Percentiles rank a stretch among this genome's conserved stretches.
These are phyloP conservation scores for Papiliotrema flavescens DNA, from an alignment of 1,284 basidiomycete species.

Conservation along the genomic window DNA sequence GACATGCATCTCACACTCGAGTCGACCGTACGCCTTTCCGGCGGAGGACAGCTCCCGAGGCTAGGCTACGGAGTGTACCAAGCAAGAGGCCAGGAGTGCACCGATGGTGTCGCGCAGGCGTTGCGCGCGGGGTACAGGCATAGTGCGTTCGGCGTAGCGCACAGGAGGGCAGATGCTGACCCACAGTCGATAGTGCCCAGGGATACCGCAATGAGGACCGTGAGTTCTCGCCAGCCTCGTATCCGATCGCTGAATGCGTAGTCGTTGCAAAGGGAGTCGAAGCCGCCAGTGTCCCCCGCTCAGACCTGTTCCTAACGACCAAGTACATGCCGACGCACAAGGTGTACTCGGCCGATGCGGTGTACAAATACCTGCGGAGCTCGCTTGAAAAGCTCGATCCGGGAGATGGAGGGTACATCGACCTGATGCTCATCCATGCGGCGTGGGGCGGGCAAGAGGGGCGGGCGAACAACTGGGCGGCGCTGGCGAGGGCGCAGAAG, in stretches of 20 bases:
- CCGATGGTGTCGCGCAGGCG: constrained; percentile 61
- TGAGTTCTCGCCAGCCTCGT: too few species aligned
- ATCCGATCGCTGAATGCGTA: too few species aligned
- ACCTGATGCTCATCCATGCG: constrained; percentile 70
- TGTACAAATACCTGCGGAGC: constrained; percentile 33
- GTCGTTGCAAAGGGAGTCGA: constrained; percentile 30
- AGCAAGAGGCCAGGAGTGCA: constrained; percentile 58
- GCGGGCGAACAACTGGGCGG: constrained; percentile 36
- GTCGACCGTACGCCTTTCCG: too few species aligned
- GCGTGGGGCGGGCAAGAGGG: constrained; percentile 30
- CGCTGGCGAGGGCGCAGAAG: constrained; percentile 46
- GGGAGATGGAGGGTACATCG: constrained; percentile 55
- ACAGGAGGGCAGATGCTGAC: too few species aligned
- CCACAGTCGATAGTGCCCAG: constrained; percentile 54
- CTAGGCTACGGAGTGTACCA: constrained; percentile 77
- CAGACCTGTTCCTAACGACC: constrained; percentile 52
- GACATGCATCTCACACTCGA: too few species aligned
- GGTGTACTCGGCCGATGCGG: constrained; percentile 53
- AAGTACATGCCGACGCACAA: constrained; percentile 59
- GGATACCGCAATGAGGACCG: constrained; percentile 71
- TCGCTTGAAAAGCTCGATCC: constrained; percentile 21
- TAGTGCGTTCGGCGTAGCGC: neutral
- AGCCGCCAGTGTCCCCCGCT: constrained; percentile 32
- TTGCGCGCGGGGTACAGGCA: constrained; percentile 67
- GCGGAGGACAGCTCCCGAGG: constrained; percentile 54